A percentile compares a stretch with the other conserved stretches of the same genome.
phyloP scores from a whole-genome alignment of 805 yeast species.

The Zygotorulaspora chibaensis region DNA sequence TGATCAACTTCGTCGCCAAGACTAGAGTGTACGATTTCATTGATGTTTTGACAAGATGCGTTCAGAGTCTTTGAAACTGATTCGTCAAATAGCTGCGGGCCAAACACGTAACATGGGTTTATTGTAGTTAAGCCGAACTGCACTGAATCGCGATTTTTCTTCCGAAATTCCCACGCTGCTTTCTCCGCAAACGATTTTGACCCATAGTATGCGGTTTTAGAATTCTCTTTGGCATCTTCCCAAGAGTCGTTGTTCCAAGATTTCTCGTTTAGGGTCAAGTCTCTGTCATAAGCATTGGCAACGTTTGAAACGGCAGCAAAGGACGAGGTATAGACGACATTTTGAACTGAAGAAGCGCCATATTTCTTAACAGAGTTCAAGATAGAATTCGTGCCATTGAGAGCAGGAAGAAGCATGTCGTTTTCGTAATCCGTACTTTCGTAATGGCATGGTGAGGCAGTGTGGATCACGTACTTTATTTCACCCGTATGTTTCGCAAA shows the following conservation, averaged over 20 bases:
- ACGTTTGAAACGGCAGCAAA: conserved; percentile 44
- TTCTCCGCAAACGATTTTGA: conserved; percentile 53
- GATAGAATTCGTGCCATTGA: conserved; percentile 49
- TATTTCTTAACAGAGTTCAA: conserved; percentile 41
- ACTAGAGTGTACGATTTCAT: conserved; percentile 35
- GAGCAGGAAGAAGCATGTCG: conserved; percentile 54
- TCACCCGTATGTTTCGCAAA: conserved; percentile 38
- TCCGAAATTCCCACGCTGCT: conserved; percentile 49
- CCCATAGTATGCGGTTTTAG: conserved; percentile 35
- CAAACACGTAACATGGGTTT: conserved; percentile 43
- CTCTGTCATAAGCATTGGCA: conserved; percentile 12
- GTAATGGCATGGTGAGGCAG: conserved; percentile 46
- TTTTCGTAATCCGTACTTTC: conserved; percentile 40
- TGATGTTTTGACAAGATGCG: conserved; percentile 32
- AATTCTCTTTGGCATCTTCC: conserved; percentile 14
- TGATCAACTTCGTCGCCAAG: conserved; percentile 43
- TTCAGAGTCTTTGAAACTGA: conserved; percentile 33
- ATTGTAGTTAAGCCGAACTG: conserved; percentile 38
- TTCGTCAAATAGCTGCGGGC: conserved; percentile 47
- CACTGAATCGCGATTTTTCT: conserved; percentile 31
- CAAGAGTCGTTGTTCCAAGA: conserved; percentile 37
- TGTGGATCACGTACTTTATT: conserved; percentile 44
- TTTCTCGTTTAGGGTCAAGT: conserved; percentile 31
- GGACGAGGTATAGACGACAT: conserved; percentile 55
- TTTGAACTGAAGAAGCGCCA: conserved; percentile 41